Conservation (phyloP, 2,329 filamentous ascomycete species). For the Teratosphaeriaceae sp. region DNA sequence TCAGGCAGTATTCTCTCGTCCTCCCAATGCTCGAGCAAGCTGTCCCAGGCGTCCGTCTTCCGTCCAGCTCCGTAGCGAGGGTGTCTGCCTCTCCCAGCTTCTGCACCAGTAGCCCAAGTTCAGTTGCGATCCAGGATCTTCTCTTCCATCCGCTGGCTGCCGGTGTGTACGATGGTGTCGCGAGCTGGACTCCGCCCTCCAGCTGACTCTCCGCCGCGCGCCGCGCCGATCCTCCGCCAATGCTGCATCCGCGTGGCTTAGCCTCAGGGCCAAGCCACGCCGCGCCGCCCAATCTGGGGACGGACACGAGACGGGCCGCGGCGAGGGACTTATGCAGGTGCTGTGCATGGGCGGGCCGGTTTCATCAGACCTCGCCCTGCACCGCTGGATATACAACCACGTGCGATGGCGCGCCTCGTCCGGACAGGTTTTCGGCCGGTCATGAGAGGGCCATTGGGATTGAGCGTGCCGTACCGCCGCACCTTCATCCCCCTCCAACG, state of each 20-base stretch:
- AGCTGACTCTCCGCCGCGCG: background rate
- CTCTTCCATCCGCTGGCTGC: background rate
- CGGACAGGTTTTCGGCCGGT: no score
- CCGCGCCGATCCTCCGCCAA: background rate
- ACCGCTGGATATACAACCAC: background rate
- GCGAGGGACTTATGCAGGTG: no score
- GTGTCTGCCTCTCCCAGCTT: background rate
- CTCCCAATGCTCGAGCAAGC: no score
- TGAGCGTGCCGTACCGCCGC: no score
- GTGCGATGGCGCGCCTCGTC: background rate
- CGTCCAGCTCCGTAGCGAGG: background rate
- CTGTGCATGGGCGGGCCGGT: no score
- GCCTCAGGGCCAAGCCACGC: background rate
- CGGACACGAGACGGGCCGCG: background rate
- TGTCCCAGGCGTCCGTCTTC: no score
- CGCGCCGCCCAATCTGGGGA: background rate
- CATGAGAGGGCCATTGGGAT: no score
- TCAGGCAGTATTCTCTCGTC: background rate
- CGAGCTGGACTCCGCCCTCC: background rate
- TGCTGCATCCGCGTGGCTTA: background rate
- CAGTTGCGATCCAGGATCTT: no score
- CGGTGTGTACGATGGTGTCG: background rate
- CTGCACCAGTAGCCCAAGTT: no score
- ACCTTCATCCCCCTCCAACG: slow-evolving; percentile 26
- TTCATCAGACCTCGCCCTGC: background rate